Conservation (phyloP, 495 filamentous ascomycete species). For the Lepraria neglecta region DNA sequence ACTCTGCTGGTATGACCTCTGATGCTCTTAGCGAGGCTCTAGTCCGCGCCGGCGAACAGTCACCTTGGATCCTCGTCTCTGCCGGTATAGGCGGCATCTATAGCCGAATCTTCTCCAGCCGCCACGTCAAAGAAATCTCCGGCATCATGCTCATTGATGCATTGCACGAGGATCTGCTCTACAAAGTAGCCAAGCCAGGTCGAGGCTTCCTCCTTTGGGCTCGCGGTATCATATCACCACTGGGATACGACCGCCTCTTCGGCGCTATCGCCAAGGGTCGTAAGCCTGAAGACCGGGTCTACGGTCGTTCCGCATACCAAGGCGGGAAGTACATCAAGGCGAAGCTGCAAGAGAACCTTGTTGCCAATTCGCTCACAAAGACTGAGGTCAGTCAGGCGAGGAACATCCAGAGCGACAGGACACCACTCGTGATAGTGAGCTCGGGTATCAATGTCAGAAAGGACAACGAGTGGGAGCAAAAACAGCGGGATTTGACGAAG, state of each 20-base stretch:
- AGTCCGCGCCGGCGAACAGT: conserved; percentile 68
- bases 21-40: conserved; percentile 82
- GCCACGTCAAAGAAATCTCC: conserved; percentile 61
- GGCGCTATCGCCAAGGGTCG: conserved; percentile 75
- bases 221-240: conserved; percentile 73
- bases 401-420: conserved; percentile 66
- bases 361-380: conserved; percentile 72
- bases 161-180: conserved; percentile 76
- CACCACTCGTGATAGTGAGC: conserved; percentile 73
- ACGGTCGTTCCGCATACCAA: conserved; percentile 70
- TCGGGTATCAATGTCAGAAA: conserved; percentile 55
- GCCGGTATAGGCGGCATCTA: conserved; percentile 81
- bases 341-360: conserved; percentile 86
- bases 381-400: conserved; percentile 71
- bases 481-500: conserved; percentile 74
- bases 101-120: conserved; percentile 78
- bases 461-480: conserved; percentile 65
- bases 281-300: conserved; percentile 74
- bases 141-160: conserved; percentile 83
- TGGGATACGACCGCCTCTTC: conserved; percentile 71
- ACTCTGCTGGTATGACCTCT: conserved; percentile 82
- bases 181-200: conserved; percentile 54
- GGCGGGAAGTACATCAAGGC: conserved; percentile 75
- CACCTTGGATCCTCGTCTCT: conserved; percentile 70
- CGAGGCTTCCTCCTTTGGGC: conserved; percentile 82